Evolutionary conservation across 805 yeast species (phyloP), one percentile per base, ranked within the genome.

Genomic region (Isabelozyma heimii): DNA sequence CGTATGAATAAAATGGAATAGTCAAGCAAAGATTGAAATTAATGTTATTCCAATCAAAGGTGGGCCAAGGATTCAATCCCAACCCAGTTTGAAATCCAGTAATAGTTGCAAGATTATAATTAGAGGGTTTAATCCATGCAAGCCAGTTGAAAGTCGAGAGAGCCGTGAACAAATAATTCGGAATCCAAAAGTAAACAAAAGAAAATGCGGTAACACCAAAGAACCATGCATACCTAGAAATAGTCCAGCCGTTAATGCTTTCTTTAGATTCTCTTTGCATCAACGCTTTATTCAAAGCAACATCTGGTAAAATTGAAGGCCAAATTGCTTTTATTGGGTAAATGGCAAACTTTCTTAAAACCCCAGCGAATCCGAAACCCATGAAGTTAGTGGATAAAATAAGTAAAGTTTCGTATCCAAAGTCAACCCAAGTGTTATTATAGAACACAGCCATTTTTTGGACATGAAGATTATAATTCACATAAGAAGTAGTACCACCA

Each of bases 121-220:
- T 80, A 37, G 72, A 50, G 13, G 84, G 85, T 4, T 65, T 62
- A 43, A 81, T 81, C 85, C 86, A 82, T 3, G 80, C 72, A 54
- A 79, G 71, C 87, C 87, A 83, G 55, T 75, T 72, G 63, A 77
- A 77, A 2, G 65, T 57, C 6, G 76, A 73, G 8, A 77, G 57
- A 2, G 77, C 78, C 12, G 57, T 50, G 55, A 76, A 74, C 8
- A 76, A 40, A 51, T 71, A 77, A 46, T 70, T 57, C 30, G 81
- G 81, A 16, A 77, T 17, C 81, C 81, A 77, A 54, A 65, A 71
- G 56, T 69, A 77, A 15, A 66, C 4, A 49, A 76, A 77, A 45
- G 76, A 72, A n/a, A 47, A 52, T 3, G 20, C 6, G 5, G 42
- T 20, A 14, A n/a, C 15, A 28, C 39, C 46, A 16, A 59, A 57